phyloP scores from a whole-genome alignment of 2,329 filamentous ascomycete species.

The Aspergillus alliaceus region DNA sequence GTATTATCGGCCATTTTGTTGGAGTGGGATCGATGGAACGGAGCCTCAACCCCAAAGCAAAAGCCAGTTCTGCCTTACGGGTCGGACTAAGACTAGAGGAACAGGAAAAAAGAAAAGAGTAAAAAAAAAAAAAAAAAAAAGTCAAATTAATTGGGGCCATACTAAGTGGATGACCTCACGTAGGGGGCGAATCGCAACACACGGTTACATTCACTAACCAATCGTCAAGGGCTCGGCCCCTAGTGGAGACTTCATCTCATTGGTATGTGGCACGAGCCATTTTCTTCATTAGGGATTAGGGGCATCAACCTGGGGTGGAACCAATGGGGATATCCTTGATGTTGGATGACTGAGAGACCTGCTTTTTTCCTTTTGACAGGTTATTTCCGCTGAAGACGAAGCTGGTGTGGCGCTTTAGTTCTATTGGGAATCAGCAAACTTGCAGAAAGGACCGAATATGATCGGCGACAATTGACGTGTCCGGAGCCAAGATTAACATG shows the following conservation, averaged over 20 bases:
- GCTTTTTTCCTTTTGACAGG: too few species aligned
- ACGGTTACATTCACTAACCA: background rate
- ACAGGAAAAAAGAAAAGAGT: background rate
- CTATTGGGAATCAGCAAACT: background rate
- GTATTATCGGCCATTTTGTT: slow-evolving; percentile 7
- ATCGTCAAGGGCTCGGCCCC: too few species aligned
- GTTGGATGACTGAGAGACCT: too few species aligned
- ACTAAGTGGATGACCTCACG: background rate
- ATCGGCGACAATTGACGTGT: background rate
- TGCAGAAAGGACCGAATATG: background rate
- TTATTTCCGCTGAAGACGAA: background rate
- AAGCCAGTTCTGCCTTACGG: slow-evolving; percentile 2
- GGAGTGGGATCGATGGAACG: background rate
- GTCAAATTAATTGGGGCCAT: background rate
- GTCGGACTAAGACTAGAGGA: background rate
- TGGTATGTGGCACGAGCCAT: background rate
- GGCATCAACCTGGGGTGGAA: background rate
- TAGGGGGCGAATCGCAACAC: slow-evolving; percentile 3
- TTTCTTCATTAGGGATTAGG: background rate
- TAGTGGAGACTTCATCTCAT: background rate
- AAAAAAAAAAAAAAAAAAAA: background rate
- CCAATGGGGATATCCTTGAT: background rate
- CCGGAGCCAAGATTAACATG: background rate
- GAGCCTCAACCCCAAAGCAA: background rate
- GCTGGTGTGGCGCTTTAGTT: background rate